Conservation (phyloP, 805 yeast genomes). For the Nakazawaea peltata region DNA sequence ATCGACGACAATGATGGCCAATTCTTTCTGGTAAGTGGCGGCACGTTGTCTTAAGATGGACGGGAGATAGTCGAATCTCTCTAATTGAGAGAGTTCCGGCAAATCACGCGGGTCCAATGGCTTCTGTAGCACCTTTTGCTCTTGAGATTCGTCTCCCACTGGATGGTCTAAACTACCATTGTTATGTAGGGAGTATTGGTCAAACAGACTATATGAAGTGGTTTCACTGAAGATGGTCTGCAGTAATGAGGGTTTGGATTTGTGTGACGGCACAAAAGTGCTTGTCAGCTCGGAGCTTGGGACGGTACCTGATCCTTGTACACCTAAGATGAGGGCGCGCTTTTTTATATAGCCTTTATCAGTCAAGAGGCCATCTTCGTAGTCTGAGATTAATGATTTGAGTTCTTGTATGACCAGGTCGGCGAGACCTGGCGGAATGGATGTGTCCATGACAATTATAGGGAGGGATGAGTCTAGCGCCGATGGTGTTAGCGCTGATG, state of each 20-base stretch:
- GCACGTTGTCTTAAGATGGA: constrained; percentile 70
- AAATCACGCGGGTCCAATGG: constrained; percentile 58
- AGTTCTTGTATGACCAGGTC: constrained; percentile 27
- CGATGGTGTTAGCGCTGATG: neutral
- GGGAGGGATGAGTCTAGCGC: neutral
- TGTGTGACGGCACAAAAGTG: constrained; percentile 9
- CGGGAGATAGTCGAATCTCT: constrained; percentile 55
- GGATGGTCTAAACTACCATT: neutral
- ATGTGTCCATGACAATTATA: constrained; percentile 44
- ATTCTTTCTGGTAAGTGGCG: constrained; percentile 50
- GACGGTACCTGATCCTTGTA: too few species aligned
- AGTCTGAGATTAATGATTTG: constrained; percentile 38
- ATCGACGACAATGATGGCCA: constrained; percentile 69
- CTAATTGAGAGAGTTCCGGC: constrained; percentile 25
- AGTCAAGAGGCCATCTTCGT: constrained; percentile 62
- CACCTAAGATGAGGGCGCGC: constrained; percentile 31
- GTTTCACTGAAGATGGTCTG: constrained; percentile 11
- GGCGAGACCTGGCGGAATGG: constrained; percentile 36
- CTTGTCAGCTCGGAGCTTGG: too few species aligned
- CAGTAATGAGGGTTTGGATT: constrained; percentile 8
- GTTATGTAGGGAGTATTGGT: constrained; percentile 1
- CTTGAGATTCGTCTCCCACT: constrained; percentile 6
- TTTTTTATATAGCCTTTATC: constrained; percentile 65
- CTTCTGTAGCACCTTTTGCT: constrained; percentile 35
- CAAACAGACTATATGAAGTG: constrained; percentile 1